phyloP scores from a whole-genome alignment of 768 basidiomycete genomes.

The Boletellus ananiceps region DNA sequence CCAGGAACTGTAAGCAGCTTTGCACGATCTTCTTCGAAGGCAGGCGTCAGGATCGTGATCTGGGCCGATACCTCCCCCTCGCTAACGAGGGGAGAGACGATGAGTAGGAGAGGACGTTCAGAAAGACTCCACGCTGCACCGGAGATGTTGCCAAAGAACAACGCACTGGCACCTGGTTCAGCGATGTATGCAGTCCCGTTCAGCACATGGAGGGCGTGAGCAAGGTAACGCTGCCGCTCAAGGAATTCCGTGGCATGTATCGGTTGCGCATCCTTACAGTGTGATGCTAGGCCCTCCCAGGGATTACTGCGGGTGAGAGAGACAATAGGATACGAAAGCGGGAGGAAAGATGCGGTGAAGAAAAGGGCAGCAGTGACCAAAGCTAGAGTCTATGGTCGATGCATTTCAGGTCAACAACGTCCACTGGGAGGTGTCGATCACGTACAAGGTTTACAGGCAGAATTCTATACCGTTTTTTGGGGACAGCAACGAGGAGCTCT shows the following conservation, averaged over 20 bases:
- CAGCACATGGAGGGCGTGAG: constrained; percentile 42
- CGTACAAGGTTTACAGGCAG: constrained; percentile 12
- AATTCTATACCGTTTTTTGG: not conserved
- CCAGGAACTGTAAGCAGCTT: constrained; percentile 52
- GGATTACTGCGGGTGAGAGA: constrained; percentile 1
- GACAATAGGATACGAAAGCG: not conserved
- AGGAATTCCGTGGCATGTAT: constrained; percentile 45
- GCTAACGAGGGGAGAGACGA: constrained; percentile 44
- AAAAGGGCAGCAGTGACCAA: constrained; percentile 6
- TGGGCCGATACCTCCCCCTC: constrained; percentile 34
- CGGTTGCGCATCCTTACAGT: constrained; percentile 48
- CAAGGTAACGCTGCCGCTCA: constrained; percentile 51
- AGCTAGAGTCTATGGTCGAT: constrained; percentile 9
- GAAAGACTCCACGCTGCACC: constrained; percentile 60
- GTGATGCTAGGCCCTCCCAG: constrained; percentile 29
- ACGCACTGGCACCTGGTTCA: constrained; percentile 70
- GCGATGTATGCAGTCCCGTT: constrained; percentile 69
- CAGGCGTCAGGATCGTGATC: constrained; percentile 65
- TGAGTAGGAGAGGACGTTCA: constrained; percentile 72
- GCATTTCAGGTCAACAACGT: not conserved
- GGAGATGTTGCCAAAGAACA: constrained; percentile 73
- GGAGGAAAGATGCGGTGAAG: constrained; percentile 3
- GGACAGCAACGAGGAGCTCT: not conserved
- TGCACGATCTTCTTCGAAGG: constrained; percentile 73
- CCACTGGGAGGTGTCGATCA: no score